These are phyloP conservation scores for Alternaria arborescens DNA, from an alignment of 2,329 filamentous ascomycete genomes.

Conservation along the genomic window DNA sequence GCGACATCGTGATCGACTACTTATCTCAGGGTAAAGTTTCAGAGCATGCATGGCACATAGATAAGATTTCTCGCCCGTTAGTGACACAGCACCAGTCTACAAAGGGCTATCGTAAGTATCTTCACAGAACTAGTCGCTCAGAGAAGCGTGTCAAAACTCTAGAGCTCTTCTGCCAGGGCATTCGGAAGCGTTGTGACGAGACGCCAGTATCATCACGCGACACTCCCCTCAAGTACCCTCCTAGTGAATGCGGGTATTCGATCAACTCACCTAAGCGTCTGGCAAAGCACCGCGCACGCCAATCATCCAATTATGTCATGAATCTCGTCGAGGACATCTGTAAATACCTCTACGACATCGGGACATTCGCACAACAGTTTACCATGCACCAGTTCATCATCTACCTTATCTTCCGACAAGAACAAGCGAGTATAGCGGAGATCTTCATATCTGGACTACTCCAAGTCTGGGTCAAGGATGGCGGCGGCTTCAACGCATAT, in stretches of 20 bases:
- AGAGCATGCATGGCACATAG: conserved; percentile 24
- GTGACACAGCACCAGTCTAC: conserved; percentile 11
- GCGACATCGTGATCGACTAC: conserved; percentile 31
- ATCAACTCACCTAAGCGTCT: conserved; percentile 29
- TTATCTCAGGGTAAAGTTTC: conserved; percentile 9
- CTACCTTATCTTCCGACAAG: conserved; percentile 36
- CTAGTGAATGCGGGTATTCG: conserved; percentile 39
- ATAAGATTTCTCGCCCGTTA: conserved; percentile 26
- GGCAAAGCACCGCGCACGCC: conserved; percentile 31
- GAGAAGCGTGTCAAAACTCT: conserved; percentile 25
- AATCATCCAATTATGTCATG: conserved; percentile 42
- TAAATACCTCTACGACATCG: conserved; percentile 15
- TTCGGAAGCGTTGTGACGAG: conserved; percentile 22
- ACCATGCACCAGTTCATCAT: conserved; percentile 39
- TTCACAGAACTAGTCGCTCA: conserved; percentile 29
- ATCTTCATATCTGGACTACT: conserved; percentile 42
- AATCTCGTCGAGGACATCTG: conserved; percentile 43
- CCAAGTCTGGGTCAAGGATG: conserved; percentile 38
- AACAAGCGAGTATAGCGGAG: conserved; percentile 39
- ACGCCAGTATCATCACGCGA: conserved; percentile 18
- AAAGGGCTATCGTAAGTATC: conserved; percentile 36
- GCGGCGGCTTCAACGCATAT: conserved; percentile 42
- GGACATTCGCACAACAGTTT: conserved; percentile 26
- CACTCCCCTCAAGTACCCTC: conserved; percentile 29
- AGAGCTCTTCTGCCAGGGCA: conserved; percentile 27